Percentiles rank a stretch among this genome's conserved stretches.
Evolutionary conservation across 2,329 filamentous ascomycete species (phyloP).

Genomic region (Ceratocystis albifundus): DNA sequence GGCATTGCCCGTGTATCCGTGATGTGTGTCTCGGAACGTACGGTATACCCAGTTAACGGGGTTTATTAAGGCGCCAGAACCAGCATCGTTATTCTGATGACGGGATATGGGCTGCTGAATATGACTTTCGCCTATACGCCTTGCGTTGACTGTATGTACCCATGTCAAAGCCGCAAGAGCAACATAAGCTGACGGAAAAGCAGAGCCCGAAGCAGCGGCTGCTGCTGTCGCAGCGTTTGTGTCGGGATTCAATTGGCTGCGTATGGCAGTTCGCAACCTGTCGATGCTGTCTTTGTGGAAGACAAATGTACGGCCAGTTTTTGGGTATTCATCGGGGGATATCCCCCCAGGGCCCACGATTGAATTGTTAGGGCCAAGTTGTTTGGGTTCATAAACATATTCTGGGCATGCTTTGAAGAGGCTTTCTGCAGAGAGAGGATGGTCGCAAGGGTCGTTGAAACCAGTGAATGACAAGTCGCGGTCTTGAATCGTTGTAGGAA

Average conservation of each 20-base stretch:
- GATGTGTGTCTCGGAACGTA: conserved; percentile 28
- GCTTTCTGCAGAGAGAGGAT: conserved; percentile 17
- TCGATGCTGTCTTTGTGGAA: conserved; percentile 31
- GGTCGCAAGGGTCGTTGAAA: conserved; percentile 22
- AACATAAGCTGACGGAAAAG: conserved; percentile 32
- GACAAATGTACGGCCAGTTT: conserved; percentile 35
- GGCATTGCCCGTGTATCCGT: conserved; percentile 35
- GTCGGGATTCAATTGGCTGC: conserved; percentile 10
- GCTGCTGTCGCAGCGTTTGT: not conserved
- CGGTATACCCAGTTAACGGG: conserved; percentile 35
- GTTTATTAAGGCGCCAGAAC: conserved; percentile 30
- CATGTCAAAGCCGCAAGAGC: conserved; percentile 34
- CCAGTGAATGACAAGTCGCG: conserved; percentile 26
- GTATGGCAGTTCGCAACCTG: conserved; percentile 28
- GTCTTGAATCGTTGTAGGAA: not conserved
- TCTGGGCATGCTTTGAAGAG: conserved; percentile 32
- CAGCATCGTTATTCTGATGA: not conserved
- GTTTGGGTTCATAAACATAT: conserved; percentile 29
- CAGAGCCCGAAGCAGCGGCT: not conserved
- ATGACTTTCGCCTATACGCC: conserved; percentile 25
- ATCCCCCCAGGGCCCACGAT: conserved; percentile 27
- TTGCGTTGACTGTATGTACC: conserved; percentile 32
- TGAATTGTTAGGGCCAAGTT: conserved; percentile 31
- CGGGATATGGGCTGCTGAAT: not conserved
- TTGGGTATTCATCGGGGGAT: conserved; percentile 29